These are phyloP conservation scores for Silene latifolia DNA, from an alignment of 148 eudicot species.

Conservation along the genomic window DNA sequence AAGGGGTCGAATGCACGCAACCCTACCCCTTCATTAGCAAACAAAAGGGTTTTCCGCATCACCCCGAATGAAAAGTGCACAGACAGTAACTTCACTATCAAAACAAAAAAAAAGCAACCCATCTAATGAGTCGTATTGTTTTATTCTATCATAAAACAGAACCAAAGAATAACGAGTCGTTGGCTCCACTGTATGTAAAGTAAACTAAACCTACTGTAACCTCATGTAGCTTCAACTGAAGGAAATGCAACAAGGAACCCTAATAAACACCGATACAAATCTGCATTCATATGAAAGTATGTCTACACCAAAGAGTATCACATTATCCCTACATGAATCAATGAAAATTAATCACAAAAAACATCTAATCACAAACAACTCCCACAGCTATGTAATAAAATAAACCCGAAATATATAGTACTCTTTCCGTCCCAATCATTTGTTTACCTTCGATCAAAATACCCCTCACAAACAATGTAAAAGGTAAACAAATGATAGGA, in stretches of 20 bases:
- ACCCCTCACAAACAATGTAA: too few species aligned
- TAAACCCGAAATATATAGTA: too few species aligned
- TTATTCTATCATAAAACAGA: background rate
- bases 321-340: background rate
- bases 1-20: background rate
- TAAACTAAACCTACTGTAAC: background rate
- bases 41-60: background rate
- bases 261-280: background rate
- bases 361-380: too few species aligned
- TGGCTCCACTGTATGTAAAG: background rate
- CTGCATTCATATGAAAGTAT: background rate
- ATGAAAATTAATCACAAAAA: background rate
- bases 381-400: too few species aligned
- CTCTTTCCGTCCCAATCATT: too few species aligned
- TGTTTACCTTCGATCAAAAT: too few species aligned
- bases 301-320: too few species aligned
- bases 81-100: too few species aligned
- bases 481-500: too few species aligned
- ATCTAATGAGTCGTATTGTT: background rate
- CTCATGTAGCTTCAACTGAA: background rate
- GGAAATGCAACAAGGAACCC: background rate
- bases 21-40: background rate
- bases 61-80: too few species aligned
- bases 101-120: background rate
- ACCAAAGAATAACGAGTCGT: background rate